Evolutionary conservation across 1,284 basidiomycete species (phyloP), one percentile per base, ranked within the genome.

Genomic region (Takashimella tepidaria): DNA sequence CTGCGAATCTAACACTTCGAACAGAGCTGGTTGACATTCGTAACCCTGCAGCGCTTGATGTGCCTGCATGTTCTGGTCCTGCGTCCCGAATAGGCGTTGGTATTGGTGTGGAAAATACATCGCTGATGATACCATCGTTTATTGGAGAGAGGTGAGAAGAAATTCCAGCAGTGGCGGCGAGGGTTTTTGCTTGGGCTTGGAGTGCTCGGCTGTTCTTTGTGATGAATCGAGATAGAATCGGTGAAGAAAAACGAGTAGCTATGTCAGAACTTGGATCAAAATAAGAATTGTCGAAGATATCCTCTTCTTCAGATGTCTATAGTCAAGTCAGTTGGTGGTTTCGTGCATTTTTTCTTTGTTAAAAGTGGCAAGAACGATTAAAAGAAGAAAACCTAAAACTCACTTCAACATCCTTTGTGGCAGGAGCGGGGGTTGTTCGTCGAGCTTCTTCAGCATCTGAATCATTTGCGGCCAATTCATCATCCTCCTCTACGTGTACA

Each of bases 371-470:
- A n/a, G n/a, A n/a, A n/a, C n/a, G n/a, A n/a, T n/a, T n/a, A n/a
- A n/a, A n/a, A n/a, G n/a, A n/a, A n/a, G n/a, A n/a, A n/a, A n/a
- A n/a, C n/a, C n/a, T n/a, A n/a, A n/a, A 16, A 37, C 31, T 37
- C 31, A 37, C 31, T 8, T 8, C 8, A 16, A 37, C 16, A 16
- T 37, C 31, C 10, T 8, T 37, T 37, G 8, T 16, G 16, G 16
- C 31, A 21, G 31, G 47, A n/a, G 50, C 55, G 12, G 48, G 46
- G 5, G 48, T 53, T 23, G n/a, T 45, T 22, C 57, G 45, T 10
- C 50, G 50, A 3, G 51, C 60, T 19, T 59, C 57, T 21, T 54
- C 49, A 12, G 53, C 59, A n/a, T 58, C 57, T 11, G 53, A 55
- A 26, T 49, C 50, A 26, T 44, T 37, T 1, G 55, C 50, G 16